phyloP scores from a whole-genome alignment of 2,329 filamentous ascomycete genomes.

The Diaporthe ampelina region DNA sequence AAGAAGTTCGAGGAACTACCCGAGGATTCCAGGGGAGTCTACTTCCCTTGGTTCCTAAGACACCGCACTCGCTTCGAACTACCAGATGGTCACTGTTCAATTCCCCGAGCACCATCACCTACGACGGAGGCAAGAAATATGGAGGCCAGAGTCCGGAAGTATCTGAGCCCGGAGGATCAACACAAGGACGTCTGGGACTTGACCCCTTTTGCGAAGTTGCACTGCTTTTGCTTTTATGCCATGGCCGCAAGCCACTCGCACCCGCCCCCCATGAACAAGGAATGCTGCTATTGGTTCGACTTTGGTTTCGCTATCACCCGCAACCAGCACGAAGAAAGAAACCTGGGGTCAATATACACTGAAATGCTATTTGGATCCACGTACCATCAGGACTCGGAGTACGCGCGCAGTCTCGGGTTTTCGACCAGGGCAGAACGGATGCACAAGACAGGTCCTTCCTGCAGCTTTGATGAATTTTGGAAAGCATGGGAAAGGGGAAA shows the following conservation, averaged over 20 bases:
- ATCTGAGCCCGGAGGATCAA: neutral
- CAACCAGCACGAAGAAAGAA: neutral
- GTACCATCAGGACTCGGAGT: neutral
- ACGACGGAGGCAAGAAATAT: neutral
- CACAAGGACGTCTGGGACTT: neutral
- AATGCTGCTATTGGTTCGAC: neutral
- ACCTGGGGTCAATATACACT: neutral
- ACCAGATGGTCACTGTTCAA: neutral
- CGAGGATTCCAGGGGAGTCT: neutral
- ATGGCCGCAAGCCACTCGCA: neutral
- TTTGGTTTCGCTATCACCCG: neutral
- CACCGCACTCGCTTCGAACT: neutral
- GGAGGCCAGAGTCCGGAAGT: neutral
- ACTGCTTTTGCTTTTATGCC: neutral
- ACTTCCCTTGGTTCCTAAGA: neutral
- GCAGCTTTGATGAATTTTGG: neutral
- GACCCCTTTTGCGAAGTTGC: neutral
- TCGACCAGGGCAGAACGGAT: neutral
- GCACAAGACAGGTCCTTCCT: neutral
- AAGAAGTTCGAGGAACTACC: neutral
- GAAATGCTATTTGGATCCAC: neutral
- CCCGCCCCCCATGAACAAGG: neutral
- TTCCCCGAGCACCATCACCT: neutral
- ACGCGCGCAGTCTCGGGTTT: neutral
- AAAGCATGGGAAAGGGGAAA: neutral